phyloP scores from a whole-genome alignment of 768 basidiomycete genomes.

The Tylopilus vinaceipallidus region DNA sequence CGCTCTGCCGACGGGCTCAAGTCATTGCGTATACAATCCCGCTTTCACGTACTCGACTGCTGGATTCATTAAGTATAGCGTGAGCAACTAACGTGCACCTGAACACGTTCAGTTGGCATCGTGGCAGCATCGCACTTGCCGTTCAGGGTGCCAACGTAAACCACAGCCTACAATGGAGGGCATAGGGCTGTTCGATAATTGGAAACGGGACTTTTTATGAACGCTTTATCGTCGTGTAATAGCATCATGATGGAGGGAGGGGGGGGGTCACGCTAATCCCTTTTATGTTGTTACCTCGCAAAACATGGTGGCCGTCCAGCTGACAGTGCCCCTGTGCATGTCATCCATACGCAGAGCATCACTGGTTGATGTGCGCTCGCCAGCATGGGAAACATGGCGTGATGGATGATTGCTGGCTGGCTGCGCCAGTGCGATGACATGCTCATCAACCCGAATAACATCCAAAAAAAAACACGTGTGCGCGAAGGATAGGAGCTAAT shows the following conservation, averaged over 20 bases:
- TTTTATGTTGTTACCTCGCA: constrained; percentile 6
- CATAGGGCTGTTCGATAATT: constrained; percentile 23
- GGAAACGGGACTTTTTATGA: constrained; percentile 8
- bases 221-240: constrained; percentile 14
- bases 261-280: too few species aligned
- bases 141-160: constrained; percentile 30
- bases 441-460: too few species aligned
- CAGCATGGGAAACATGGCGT: constrained; percentile 24
- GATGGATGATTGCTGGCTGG: too few species aligned
- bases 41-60: constrained; percentile 26
- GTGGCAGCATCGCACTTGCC: constrained; percentile 21
- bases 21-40: constrained; percentile 18
- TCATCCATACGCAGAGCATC: too few species aligned
- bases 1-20: constrained; percentile 21
- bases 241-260: constrained; percentile 11
- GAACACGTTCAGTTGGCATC: constrained; percentile 23
- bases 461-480: too few species aligned
- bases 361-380: too few species aligned
- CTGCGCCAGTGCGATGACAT: too few species aligned
- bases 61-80: constrained; percentile 23
- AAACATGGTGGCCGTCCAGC: constrained; percentile 12
- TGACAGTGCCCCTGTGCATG: constrained; percentile 2
- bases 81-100: constrained; percentile 12
- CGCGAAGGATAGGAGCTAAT: constrained; percentile 26
- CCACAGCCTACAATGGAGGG: constrained; percentile 26